Conservation (phyloP, 2,329 filamentous ascomycete species). For the Dryadomyces quercivorus region DNA sequence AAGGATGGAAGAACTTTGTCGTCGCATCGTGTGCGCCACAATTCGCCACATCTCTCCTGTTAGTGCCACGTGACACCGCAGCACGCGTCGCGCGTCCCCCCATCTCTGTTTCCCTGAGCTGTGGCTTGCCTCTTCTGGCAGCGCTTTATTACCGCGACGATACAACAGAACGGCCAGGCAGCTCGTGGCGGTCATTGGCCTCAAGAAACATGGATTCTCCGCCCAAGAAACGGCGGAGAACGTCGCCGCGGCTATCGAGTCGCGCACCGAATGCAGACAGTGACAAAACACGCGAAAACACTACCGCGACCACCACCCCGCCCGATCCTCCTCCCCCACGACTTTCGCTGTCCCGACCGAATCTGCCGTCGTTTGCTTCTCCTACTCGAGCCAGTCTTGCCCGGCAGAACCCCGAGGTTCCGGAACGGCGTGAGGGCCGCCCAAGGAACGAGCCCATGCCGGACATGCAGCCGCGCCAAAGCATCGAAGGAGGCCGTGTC, state of each 20-base stretch:
- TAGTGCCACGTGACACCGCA: neutral
- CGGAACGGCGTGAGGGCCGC: constrained; percentile 25
- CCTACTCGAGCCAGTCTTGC: constrained; percentile 53
- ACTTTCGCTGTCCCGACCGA: constrained; percentile 9
- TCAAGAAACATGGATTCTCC: constrained; percentile 36
- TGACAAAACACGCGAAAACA: constrained; percentile 6
- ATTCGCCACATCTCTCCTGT: neutral
- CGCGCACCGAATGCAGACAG: constrained; percentile 11
- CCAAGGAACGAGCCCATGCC: constrained; percentile 1
- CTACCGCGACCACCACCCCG: constrained; percentile 22
- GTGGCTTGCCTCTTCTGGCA: neutral
- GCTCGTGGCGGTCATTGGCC: neutral
- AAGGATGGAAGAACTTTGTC: neutral
- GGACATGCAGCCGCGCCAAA: constrained; percentile 7
- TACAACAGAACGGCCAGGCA: neutral
- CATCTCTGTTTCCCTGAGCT: neutral
- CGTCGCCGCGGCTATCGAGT: constrained; percentile 38
- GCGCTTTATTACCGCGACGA: too few relatives aligned
- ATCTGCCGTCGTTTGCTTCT: constrained; percentile 50
- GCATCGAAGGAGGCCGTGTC: constrained; percentile 10
- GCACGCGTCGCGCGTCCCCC: constrained; percentile 2
- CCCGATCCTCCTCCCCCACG: constrained; percentile 14
- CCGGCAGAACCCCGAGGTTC: constrained; percentile 46
- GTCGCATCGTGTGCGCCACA: neutral
- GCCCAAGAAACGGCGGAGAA: constrained; percentile 52